Conservation (phyloP, 768 basidiomycete genomes). For the Phaffia australis region DNA sequence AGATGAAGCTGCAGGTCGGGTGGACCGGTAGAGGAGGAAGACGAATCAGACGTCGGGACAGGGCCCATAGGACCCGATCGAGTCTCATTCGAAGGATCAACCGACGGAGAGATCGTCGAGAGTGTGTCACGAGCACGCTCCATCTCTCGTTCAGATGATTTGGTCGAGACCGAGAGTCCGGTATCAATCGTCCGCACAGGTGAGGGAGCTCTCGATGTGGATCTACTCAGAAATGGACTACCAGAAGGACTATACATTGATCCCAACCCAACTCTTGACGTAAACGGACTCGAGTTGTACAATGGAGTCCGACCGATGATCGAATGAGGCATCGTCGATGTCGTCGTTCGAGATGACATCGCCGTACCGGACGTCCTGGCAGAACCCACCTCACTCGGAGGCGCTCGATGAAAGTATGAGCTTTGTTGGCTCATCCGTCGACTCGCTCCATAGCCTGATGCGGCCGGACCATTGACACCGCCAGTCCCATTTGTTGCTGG, state of each 20-base stretch:
- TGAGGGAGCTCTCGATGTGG: conserved; percentile 13
- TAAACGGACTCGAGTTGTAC: background rate
- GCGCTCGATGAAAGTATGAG: no score
- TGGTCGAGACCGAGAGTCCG: background rate
- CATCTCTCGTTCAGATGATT: background rate
- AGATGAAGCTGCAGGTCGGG: conserved; percentile 77
- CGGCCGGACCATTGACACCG: no score
- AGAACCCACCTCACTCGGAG: no score
- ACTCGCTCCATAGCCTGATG: no score
- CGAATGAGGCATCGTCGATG: background rate
- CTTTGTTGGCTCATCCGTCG: no score
- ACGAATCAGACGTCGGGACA: background rate
- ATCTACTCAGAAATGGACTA: conserved; percentile 17
- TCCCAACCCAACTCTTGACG: conserved; percentile 22
- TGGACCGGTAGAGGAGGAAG: conserved; percentile 25
- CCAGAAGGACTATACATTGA: background rate
- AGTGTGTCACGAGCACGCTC: background rate
- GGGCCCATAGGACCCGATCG: background rate
- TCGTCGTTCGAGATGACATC: background rate
- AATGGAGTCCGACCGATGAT: conserved; percentile 1
- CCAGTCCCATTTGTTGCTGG: no score
- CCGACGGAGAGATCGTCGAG: conserved; percentile 7
- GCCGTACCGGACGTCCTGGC: no score
- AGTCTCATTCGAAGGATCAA: conserved; percentile 3
- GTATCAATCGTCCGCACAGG: background rate